A percentile compares a stretch with the other conserved stretches of the same genome.
These are phyloP conservation scores for Mytilinidion resinicola DNA, from an alignment of 495 filamentous ascomycete genomes.

Conservation along the genomic window DNA sequence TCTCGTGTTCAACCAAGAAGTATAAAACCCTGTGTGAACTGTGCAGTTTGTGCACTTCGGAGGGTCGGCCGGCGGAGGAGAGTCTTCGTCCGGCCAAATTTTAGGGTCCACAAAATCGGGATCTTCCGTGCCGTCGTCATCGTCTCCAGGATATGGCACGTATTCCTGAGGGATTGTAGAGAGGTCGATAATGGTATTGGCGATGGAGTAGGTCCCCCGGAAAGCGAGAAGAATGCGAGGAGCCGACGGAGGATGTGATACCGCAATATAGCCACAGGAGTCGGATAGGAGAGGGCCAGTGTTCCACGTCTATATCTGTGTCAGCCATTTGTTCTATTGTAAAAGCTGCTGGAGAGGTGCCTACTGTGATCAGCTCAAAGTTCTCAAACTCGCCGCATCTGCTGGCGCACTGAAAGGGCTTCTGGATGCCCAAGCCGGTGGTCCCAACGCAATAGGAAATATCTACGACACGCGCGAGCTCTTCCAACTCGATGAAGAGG, in stretches of 20 bases:
- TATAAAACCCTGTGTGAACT: conserved; percentile 85
- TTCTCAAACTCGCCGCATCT: conserved; percentile 74
- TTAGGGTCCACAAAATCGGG: conserved; percentile 8
- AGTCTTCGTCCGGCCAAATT: neutral
- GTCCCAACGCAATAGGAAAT: conserved; percentile 90
- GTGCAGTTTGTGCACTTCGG: conserved; percentile 69
- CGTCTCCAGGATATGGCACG: conserved; percentile 66
- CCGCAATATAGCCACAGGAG: conserved; percentile 86
- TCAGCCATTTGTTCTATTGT: neutral
- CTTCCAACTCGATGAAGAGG: conserved; percentile 77
- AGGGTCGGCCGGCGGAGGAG: conserved; percentile 19
- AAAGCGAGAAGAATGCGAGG: conserved; percentile 83
- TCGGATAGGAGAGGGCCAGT: conserved; percentile 82
- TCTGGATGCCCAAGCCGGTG: conserved; percentile 60
- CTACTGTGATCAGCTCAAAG: conserved; percentile 66
- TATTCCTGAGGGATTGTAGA: conserved; percentile 85
- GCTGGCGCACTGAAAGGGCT: conserved; percentile 78
- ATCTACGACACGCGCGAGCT: conserved; percentile 81
- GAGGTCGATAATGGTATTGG: conserved; percentile 84
- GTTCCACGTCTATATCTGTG: conserved; percentile 65
- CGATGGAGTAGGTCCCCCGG: conserved; percentile 85
- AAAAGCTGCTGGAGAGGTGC: neutral
- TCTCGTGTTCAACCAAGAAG: conserved; percentile 71
- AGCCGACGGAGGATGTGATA: conserved; percentile 59
- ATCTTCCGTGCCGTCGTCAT: conserved; percentile 37